Percentiles rank a stretch among this genome's conserved stretches.
phyloP scores from a whole-genome alignment of 2,329 filamentous ascomycete species.

The Eutypa lata region DNA sequence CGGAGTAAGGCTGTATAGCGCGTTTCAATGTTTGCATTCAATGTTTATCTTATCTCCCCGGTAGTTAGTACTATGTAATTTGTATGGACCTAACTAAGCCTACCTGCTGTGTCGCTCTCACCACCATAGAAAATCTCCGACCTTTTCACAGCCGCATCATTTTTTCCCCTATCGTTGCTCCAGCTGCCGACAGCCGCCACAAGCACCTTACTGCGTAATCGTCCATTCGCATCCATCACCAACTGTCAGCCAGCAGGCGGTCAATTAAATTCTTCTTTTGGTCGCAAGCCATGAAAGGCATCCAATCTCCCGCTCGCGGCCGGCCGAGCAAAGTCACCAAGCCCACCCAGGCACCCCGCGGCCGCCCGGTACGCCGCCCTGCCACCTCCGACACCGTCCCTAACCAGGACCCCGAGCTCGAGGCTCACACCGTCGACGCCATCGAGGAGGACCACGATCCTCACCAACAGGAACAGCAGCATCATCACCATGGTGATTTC shows the following conservation, averaged over 20 bases:
- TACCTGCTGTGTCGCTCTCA: not conserved
- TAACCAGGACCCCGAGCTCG: constrained; percentile 30
- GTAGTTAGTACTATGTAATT: too few relatives aligned
- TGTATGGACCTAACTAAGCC: too few relatives aligned
- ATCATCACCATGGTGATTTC: constrained; percentile 21
- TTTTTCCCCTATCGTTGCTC: not conserved
- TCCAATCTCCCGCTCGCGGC: constrained; percentile 34
- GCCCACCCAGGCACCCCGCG: constrained; percentile 24
- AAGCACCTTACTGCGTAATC: constrained; percentile 10
- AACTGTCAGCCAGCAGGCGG: constrained; percentile 32
- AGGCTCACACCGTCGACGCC: constrained; percentile 20
- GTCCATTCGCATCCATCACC: constrained; percentile 25
- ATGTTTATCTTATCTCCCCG: too few relatives aligned
- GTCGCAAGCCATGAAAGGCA: constrained; percentile 34
- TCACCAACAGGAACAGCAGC: constrained; percentile 17
- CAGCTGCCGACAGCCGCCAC: constrained; percentile 31
- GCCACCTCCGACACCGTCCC: constrained; percentile 28
- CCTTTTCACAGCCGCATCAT: not conserved
- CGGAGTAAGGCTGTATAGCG: too few relatives aligned
- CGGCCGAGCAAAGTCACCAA: constrained; percentile 45
- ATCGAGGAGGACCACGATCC: constrained; percentile 20
- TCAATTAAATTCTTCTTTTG: too few relatives aligned
- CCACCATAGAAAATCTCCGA: not conserved
- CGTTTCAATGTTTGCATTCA: too few relatives aligned
- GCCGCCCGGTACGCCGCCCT: constrained; percentile 26